Conservation (phyloP, 495 filamentous ascomycete genomes). For the Aspergillus sclerotioniger region DNA sequence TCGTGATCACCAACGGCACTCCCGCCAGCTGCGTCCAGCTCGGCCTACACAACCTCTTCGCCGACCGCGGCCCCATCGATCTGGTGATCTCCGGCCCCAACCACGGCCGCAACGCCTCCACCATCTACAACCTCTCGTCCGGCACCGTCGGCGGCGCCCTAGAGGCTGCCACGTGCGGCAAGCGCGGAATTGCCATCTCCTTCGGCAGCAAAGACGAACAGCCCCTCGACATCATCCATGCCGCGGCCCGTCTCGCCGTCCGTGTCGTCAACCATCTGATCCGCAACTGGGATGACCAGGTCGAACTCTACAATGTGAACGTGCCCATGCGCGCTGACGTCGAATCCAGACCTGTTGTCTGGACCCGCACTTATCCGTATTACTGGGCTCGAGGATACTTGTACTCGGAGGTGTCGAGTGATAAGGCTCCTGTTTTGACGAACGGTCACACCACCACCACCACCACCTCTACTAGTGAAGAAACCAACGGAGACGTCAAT, state of each 20-base stretch:
- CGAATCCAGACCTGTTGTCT: conserved; percentile 63
- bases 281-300: conserved; percentile 68
- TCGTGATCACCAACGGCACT: conserved; percentile 81
- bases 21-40: conserved; percentile 88
- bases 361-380: conserved; percentile 80
- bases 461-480: too few relatives aligned
- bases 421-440: conserved; percentile 16
- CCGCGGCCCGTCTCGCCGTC: conserved; percentile 66
- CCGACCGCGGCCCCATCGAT: conserved; percentile 69
- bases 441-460: conserved; percentile 1
- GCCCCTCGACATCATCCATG: conserved; percentile 61
- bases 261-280: conserved; percentile 70
- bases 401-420: conserved; percentile 60
- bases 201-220: conserved; percentile 82
- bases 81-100: conserved; percentile 90
- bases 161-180: conserved; percentile 81
- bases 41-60: conserved; percentile 83
- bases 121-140: conserved; percentile 81
- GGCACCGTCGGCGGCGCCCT: conserved; percentile 91
- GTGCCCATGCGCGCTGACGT: conserved; percentile 67
- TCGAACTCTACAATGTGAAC: conserved; percentile 86
- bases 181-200: conserved; percentile 73
- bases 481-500: too few relatives aligned
- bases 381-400: conserved; percentile 77
- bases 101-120: conserved; percentile 91